Conservation (phyloP, 2,329 filamentous ascomycete species). For the Fusarium sp. region DNA sequence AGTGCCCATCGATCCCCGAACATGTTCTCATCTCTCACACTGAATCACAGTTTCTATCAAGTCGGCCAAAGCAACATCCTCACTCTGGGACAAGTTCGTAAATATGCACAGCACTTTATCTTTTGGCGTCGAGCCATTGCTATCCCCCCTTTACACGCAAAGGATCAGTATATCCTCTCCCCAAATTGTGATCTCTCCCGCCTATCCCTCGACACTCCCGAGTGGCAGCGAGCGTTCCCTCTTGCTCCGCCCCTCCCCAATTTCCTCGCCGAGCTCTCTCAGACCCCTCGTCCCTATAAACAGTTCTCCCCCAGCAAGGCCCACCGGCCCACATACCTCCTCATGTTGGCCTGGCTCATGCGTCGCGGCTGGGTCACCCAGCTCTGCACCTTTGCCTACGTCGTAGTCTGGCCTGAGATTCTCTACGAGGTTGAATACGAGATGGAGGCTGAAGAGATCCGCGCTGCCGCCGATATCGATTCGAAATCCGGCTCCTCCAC, state of each 20-base stretch:
- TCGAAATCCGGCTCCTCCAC: conserved; percentile 35
- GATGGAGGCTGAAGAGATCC: conserved; percentile 74
- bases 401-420: conserved; percentile 85
- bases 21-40: conserved; percentile 3
- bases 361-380: conserved; percentile 94
- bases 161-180: conserved; percentile 91
- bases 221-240: conserved; percentile 84
- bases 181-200: conserved; percentile 85
- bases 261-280: conserved; percentile 86
- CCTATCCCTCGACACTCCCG: conserved; percentile 74
- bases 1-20: conserved; percentile 39
- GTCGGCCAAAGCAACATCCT: conserved; percentile 78
- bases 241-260: conserved; percentile 85
- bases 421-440: conserved; percentile 82
- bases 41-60: conserved; percentile 68
- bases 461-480: conserved; percentile 47
- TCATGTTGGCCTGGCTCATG: conserved; percentile 93
- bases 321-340: conserved; percentile 87
- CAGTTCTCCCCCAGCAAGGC: conserved; percentile 87
- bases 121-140: conserved; percentile 95
- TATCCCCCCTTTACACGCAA: conserved; percentile 88
- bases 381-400: conserved; percentile 89
- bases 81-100: conserved; percentile 82
- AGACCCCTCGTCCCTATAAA: conserved; percentile 84
- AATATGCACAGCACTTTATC: conserved; percentile 91